Evolutionary conservation across 1,284 basidiomycete species (phyloP).

Genomic region (Moniliophthora roreri): DNA sequence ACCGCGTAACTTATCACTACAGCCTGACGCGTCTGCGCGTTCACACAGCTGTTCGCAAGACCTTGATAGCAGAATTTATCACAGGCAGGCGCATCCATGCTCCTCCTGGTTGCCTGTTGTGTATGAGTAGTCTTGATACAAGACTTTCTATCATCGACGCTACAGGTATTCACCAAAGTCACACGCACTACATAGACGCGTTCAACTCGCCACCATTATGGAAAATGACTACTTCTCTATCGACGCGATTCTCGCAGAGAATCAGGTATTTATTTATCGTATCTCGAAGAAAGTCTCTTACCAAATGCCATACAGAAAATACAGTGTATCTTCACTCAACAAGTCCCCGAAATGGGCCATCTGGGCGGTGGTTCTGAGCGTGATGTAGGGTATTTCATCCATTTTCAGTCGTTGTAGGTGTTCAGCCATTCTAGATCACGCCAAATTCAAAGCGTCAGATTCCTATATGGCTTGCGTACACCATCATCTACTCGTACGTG

Average conservation of each 20-base stretch:
- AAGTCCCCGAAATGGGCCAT: conserved; percentile 85
- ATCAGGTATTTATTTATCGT: conserved; percentile 58
- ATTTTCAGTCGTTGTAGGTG: conserved; percentile 2
- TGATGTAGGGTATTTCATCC: conserved; percentile 54
- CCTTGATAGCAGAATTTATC: too few species aligned
- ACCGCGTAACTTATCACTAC: conserved; percentile 6
- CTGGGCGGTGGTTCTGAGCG: conserved; percentile 80
- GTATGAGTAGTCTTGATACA: too few species aligned
- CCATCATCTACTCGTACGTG: conserved; percentile 75
- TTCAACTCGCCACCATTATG: conserved; percentile 59
- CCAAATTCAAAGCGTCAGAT: conserved; percentile 72
- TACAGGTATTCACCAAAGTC: too few species aligned
- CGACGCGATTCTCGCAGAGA: conserved; percentile 85
- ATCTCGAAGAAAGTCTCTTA: not conserved
- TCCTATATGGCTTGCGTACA: conserved; percentile 86
- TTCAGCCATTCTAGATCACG: conserved; percentile 55
- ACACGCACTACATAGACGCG: too few species aligned
- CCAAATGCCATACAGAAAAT: conserved; percentile 64
- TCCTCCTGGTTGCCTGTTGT: not conserved
- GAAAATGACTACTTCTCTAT: conserved; percentile 88
- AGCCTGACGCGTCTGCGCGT: not conserved
- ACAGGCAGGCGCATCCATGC: not conserved
- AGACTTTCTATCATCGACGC: too few species aligned
- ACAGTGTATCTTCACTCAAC: conserved; percentile 85
- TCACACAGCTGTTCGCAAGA: too few species aligned